Evolutionary conservation across 805 yeast genomes (phyloP).

Genomic region (Lachancea dasiensis): DNA sequence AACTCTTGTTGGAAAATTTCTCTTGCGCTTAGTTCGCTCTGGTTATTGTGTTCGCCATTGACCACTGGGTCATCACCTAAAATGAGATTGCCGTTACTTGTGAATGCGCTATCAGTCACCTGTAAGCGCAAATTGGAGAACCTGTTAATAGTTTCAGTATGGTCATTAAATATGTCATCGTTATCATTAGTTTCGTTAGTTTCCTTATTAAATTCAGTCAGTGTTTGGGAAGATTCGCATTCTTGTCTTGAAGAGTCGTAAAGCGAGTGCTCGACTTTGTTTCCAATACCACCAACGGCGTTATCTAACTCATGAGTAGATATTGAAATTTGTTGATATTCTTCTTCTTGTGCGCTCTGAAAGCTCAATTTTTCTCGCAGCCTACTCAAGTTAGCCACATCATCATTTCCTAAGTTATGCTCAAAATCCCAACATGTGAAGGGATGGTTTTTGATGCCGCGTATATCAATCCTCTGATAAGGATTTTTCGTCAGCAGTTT

Average conservation of each 20-base stretch:
- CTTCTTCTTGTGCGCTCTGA: conserved; percentile 26
- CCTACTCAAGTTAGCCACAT: conserved; percentile 3
- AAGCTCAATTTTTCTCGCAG: conserved; percentile 21
- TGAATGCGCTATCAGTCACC: conserved; percentile 17
- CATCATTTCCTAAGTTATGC: conserved; percentile 8
- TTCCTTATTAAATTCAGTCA: background rate
- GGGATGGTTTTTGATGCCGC: conserved; percentile 70
- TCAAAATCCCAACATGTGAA: conserved; percentile 48
- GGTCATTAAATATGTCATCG: too few relatives aligned
- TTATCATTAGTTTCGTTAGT: conserved; percentile 8
- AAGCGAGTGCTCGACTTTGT: conserved; percentile 42
- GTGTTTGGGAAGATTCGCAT: background rate
- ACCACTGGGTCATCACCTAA: conserved; percentile 10
- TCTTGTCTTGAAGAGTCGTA: conserved; percentile 7
- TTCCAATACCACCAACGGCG: conserved; percentile 80
- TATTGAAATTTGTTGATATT: conserved; percentile 46
- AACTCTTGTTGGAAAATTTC: conserved; percentile 24
- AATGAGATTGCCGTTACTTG: conserved; percentile 32
- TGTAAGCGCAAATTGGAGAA: conserved; percentile 11
- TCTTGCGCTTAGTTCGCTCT: conserved; percentile 9
- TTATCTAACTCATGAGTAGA: conserved; percentile 62
- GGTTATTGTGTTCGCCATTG: background rate
- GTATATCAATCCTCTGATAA: conserved; percentile 55
- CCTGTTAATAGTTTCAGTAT: conserved; percentile 2
- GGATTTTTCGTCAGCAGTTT: conserved; percentile 69